Conservation (phyloP, 2,329 filamentous ascomycete species). For the Stemphylium vesicarium region DNA sequence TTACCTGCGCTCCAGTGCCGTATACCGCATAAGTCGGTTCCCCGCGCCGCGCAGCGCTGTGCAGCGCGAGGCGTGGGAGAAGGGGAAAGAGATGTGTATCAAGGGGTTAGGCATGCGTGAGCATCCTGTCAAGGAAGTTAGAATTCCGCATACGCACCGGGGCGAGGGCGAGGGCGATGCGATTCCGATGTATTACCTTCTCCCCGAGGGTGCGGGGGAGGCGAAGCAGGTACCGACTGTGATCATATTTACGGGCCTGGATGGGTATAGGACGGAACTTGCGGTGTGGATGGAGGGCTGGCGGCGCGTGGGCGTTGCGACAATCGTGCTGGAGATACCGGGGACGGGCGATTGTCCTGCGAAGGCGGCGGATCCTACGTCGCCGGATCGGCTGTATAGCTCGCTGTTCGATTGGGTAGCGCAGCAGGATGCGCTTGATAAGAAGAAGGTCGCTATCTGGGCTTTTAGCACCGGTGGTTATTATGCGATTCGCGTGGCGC, state of each 20-base stretch:
- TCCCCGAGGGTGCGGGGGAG: constrained; percentile 57
- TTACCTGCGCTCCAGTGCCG: constrained; percentile 62
- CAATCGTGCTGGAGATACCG: constrained; percentile 62
- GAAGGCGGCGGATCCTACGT: constrained; percentile 52
- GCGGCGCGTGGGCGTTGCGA: constrained; percentile 57
- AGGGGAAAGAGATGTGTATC: constrained; percentile 68
- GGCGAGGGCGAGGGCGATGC: constrained; percentile 58
- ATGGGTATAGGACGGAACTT: constrained; percentile 65
- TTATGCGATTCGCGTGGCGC: constrained; percentile 63
- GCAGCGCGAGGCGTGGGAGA: constrained; percentile 68
- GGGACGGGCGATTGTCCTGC: constrained; percentile 65
- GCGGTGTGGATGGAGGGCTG: constrained; percentile 60
- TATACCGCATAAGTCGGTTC: constrained; percentile 77
- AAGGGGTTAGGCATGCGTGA: constrained; percentile 56
- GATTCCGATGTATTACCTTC: constrained; percentile 70
- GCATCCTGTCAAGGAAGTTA: constrained; percentile 67
- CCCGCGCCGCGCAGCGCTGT: constrained; percentile 59
- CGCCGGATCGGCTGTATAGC: constrained; percentile 61
- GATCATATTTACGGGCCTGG: constrained; percentile 64
- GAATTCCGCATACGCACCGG: constrained; percentile 64
- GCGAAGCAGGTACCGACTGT: constrained; percentile 58
- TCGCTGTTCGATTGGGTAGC: constrained; percentile 63
- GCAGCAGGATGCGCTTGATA: constrained; percentile 56
- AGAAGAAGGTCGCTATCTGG: constrained; percentile 59
- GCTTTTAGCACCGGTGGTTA: constrained; percentile 66